Conservation (phyloP, 805 yeast species). For the Teunomyces funiuensis region DNA sequence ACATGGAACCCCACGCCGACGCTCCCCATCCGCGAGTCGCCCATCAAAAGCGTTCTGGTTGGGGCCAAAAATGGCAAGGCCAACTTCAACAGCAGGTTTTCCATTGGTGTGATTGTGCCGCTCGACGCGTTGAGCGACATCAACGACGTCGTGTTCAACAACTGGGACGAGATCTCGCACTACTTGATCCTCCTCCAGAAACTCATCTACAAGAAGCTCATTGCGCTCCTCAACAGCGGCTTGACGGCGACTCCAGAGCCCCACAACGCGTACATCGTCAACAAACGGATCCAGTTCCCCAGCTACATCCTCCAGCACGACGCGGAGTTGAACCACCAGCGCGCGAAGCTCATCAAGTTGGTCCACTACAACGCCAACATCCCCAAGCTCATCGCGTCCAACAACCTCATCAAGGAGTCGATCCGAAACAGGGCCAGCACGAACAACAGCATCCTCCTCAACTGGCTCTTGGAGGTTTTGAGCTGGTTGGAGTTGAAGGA, state of each 20-base stretch:
- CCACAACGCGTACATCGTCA: slow-evolving; percentile 19
- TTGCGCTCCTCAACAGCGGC: slow-evolving; percentile 21
- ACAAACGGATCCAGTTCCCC: slow-evolving; percentile 40
- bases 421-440: slow-evolving; percentile 8
- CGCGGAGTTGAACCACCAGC: slow-evolving; percentile 37
- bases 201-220: slow-evolving; percentile 37
- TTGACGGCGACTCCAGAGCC: slow-evolving; percentile 8
- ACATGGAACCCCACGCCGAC: slow-evolving; percentile 47
- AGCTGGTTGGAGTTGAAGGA: slow-evolving; percentile 60
- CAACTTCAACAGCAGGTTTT: slow-evolving; percentile 37
- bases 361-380: slow-evolving; percentile 42
- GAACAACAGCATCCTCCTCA: slow-evolving; percentile 39
- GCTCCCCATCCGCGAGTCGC: slow-evolving; percentile 24
- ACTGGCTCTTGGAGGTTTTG: slow-evolving; percentile 53
- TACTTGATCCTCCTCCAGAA: slow-evolving; percentile 41
- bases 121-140: slow-evolving; percentile 32
- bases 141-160: slow-evolving; percentile 44
- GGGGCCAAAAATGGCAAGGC: slow-evolving; percentile 4
- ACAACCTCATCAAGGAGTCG: slow-evolving; percentile 35
- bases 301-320: slow-evolving; percentile 42
- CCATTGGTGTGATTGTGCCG: slow-evolving; percentile 51
- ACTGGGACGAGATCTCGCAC: slow-evolving; percentile 49
- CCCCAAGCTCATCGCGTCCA: slow-evolving; percentile 46
- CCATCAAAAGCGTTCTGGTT: slow-evolving; percentile 12
- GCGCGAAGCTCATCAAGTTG: slow-evolving; percentile 37